Base-by-base conservation (phyloP, 208 protist species). In the Porcisia hertigi region DNA sequence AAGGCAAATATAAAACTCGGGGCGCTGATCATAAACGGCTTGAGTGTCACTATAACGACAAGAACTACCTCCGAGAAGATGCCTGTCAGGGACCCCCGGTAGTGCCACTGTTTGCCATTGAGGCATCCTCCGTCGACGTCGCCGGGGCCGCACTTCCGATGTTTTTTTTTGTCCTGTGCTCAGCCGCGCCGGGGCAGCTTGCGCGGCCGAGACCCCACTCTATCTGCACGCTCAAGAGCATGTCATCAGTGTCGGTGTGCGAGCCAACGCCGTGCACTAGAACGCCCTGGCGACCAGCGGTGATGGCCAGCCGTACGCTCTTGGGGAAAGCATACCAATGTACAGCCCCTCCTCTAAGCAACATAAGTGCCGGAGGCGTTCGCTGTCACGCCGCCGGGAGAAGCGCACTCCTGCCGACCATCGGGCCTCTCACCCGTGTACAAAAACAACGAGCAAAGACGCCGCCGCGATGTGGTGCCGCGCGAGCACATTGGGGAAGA, bases 321-420 rank as follows among this genome's bases (percentile, higher is more conserved):
- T 34, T 52, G 63, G 36, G 11, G 9, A 7, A 8, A 12, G 9
- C 41, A 23, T 36, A 1, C 16, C 14, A 1, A 60, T 8, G 20
- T 47, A 62, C 54, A 80, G 75, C 39, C 76, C 66, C 71, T 77
- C 73, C 11, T 77, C 59, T 3, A 47, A 75, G 5, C 57, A 34
- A 16, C 70, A 75, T 49, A 77, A 3, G 57, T 60, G 34, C 25
- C 47, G 65, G n/a, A 59, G 8, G 34, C 54, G 58, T 39, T 16
- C 25, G n/a, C 39, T 30, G 12, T 59, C 18, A 4, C 55, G 57
- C 16, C 11, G 53, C 65, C 72, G 74, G 1, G 77, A 82, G 6
- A 67, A 58, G 18, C 20, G 1, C 49, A 82, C 47, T 23, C 70
- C 41, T 8, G 52, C 67, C 25, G 41, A 43, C n/a, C 25, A 49